Conservation (phyloP, 164 flowering plant species). For the Berberis vulgaris region DNA sequence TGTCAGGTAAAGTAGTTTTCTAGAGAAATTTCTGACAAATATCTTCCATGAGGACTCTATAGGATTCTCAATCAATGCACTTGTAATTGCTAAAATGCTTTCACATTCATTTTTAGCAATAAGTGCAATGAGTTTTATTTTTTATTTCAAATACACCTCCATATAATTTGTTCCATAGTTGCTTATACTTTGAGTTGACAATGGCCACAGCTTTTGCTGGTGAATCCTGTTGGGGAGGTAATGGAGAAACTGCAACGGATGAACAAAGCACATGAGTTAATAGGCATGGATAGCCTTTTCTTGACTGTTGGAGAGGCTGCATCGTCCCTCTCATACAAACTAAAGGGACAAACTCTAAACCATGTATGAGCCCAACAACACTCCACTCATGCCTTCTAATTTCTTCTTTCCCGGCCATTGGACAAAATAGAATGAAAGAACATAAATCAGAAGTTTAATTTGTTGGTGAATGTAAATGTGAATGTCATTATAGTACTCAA, state of each 20-base stretch:
- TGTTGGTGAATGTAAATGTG: no score
- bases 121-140: conserved; percentile 28
- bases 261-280: conserved; percentile 28
- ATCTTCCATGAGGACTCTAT: background rate
- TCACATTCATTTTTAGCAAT: conserved; percentile 41
- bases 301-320: conserved; percentile 83
- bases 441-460: no score
- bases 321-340: conserved; percentile 34
- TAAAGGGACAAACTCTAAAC: conserved; percentile 18
- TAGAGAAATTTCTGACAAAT: background rate
- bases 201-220: conserved; percentile 59
- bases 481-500: no score
- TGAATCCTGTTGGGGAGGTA: conserved; percentile 80
- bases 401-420: no score
- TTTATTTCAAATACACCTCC: no score
- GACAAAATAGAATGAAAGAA: no score
- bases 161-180: background rate
- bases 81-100: background rate
- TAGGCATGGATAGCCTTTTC: conserved; percentile 43
- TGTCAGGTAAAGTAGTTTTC: background rate
- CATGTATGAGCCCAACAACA: background rate
- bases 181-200: background rate
- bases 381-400: no score
- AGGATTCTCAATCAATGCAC: no score
- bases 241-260: conserved; percentile 57